These are phyloP conservation scores for Alternaria panax DNA, from an alignment of 2,329 filamentous ascomycete species.

Conservation along the genomic window DNA sequence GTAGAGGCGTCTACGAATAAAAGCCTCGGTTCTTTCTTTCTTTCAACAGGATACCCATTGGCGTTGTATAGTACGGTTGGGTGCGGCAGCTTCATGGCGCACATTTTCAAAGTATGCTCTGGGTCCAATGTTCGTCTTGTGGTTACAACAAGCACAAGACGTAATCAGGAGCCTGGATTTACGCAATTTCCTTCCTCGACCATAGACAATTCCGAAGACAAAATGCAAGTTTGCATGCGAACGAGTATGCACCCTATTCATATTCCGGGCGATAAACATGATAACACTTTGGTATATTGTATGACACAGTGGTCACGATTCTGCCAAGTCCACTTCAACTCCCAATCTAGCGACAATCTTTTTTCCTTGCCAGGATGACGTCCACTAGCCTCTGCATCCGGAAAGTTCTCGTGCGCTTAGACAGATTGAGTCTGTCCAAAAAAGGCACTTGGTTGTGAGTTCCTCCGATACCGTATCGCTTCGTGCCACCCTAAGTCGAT, in stretches of 20 bases:
- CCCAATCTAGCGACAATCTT: neutral
- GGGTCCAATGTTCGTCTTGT: neutral
- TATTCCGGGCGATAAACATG: slow-evolving; percentile 6
- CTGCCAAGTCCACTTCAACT: neutral
- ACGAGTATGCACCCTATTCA: slow-evolving; percentile 10
- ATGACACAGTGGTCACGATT: neutral
- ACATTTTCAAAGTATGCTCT: neutral
- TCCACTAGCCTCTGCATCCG: slow-evolving; percentile 2
- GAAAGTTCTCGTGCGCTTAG: slow-evolving; percentile 13
- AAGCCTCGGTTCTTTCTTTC: slow-evolving; percentile 23
- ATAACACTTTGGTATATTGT: slow-evolving; percentile 6
- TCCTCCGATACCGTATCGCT: slow-evolving; percentile 22
- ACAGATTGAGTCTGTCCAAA: neutral
- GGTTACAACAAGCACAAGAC: neutral
- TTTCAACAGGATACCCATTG: slow-evolving; percentile 33
- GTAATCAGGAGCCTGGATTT: neutral
- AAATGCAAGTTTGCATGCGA: slow-evolving; percentile 4
- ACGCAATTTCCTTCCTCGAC: slow-evolving; percentile 7
- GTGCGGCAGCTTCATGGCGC: neutral
- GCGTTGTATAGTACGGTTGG: slow-evolving; percentile 25
- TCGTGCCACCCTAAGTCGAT: slow-evolving; percentile 13
- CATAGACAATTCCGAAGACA: slow-evolving; percentile 18
- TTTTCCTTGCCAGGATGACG: neutral
- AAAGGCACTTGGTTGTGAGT: neutral
- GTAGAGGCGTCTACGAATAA: slow-evolving; percentile 31